These are phyloP conservation scores for Karstenula rhodostoma DNA, from an alignment of 2,329 filamentous ascomycete genomes.

Conservation along the genomic window DNA sequence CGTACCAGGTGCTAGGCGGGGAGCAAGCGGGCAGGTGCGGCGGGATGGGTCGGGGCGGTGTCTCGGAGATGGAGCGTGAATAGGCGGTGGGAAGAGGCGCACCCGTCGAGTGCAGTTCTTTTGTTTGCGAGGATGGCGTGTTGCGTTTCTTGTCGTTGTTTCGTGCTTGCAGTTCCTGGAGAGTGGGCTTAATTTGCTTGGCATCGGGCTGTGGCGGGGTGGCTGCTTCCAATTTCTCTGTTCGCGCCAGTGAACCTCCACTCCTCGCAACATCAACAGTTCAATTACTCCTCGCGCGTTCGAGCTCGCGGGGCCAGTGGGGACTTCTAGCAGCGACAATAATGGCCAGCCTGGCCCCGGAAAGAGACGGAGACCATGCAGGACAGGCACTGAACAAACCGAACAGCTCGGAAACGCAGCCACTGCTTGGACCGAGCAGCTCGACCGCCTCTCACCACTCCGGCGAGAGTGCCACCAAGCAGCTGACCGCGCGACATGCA, in stretches of 20 bases:
- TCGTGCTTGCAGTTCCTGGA: conserved; percentile 26
- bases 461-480: conserved; percentile 28
- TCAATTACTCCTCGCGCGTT: background rate
- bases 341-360: conserved; percentile 3
- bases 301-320: background rate
- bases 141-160: conserved; percentile 32
- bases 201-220: conserved; percentile 14
- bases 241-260: background rate
- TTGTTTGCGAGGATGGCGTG: conserved; percentile 19
- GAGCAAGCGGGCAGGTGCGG: conserved; percentile 20
- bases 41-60: conserved; percentile 5
- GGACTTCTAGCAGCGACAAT: background rate
- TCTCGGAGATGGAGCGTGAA: background rate
- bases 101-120: conserved; percentile 12
- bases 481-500: conserved; percentile 48
- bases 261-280: background rate
- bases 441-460: conserved; percentile 23
- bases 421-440: conserved; percentile 32
- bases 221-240: conserved; percentile 15
- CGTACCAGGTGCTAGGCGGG: conserved; percentile 45
- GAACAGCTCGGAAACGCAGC: conserved; percentile 33
- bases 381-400: conserved; percentile 13
- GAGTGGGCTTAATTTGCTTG: conserved; percentile 25
- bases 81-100: background rate
- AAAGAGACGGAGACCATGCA: conserved; percentile 30